Percentiles rank a stretch among this genome's conserved stretches.
phyloP scores from a whole-genome alignment of 1,284 basidiomycete genomes.

The Microbotryum silenes-acaulis region DNA sequence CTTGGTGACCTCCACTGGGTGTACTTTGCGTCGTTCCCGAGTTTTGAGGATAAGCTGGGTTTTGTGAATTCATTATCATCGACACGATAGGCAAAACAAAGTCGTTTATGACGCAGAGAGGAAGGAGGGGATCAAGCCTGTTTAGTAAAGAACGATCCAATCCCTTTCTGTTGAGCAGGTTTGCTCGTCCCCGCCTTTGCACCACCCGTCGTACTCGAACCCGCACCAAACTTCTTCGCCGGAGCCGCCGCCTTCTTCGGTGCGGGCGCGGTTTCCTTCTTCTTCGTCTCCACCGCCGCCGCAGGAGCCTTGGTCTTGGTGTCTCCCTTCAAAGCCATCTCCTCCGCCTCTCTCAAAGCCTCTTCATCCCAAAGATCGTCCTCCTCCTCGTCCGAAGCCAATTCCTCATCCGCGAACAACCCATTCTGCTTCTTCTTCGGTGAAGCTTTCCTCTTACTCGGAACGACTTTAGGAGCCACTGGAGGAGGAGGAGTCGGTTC shows the following conservation, averaged over 20 bases:
- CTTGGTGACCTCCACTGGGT: neutral
- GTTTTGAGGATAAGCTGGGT: neutral
- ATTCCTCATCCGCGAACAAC: conserved; percentile 10
- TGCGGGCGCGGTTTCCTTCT: too few species aligned
- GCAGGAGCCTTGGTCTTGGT: neutral
- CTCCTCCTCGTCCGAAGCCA: conserved; percentile 1
- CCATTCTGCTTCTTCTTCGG: conserved; percentile 5
- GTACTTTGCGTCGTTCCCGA: neutral
- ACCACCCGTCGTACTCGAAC: neutral
- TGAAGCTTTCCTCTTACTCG: conserved; percentile 7
- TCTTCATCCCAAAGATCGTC: conserved; percentile 1
- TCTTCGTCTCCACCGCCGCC: neutral
- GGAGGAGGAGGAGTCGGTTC: neutral
- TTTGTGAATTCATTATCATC: too few species aligned
- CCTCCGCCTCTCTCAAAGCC: conserved; percentile 11
- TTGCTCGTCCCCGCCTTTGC: neutral
- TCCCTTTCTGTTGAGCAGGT: neutral
- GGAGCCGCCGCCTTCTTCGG: neutral
- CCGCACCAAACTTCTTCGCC: neutral
- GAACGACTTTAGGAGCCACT: neutral
- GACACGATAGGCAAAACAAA: too few species aligned
- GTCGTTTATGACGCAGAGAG: neutral
- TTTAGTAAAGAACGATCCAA: neutral
- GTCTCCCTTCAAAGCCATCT: neutral
- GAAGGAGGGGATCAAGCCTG: neutral